Base-by-base conservation (phyloP, 2,329 filamentous ascomycete species). In the Graphium sp. region DNA sequence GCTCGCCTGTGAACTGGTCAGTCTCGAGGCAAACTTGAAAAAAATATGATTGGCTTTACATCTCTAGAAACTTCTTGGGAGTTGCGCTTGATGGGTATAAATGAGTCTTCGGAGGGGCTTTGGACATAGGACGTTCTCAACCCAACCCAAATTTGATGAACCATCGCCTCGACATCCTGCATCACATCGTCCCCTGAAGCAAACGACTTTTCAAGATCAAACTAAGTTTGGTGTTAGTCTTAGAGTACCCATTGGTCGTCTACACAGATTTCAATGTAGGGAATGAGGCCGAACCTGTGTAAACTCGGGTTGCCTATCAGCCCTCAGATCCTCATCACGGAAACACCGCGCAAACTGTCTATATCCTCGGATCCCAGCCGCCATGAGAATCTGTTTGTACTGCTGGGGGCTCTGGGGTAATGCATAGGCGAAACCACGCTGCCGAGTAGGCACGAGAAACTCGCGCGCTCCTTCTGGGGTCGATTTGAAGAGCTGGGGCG, bases 381-480 rank as follows among this genome's bases (percentile, higher is more conserved):
- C 81, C 84, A 98, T 95, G 23, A 98, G 65, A 2, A 94, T 81
- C 55, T 98, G 89, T 55, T 98, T 98, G 48, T 95, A 98, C 49
- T 98, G 89, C 49, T 98, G 89, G 1, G 89, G 89, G 38, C 87
- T 95, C 48, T 98, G 91, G 0, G 85, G 85, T 13, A 98, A 58
- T 7, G 89, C 89, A 49, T 95, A 98, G 4, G 82, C 84, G 34
- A 74, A 57, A 0, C 82, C 83, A 2, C 62, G 63, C 20, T 64
- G 67, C 17, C 89, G 64, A 1, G 85, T 92, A 0, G 89, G 89
- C 5, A 98, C 87, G 5, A 98, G 51, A 36, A 98, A 98, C 48
- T 98, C 89, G 27, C 87, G 66, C 2, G 89, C 91, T 1, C 89
- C 89, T 54, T 98, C 89, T 0, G 89, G 83, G 0, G 89, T 98